phyloP scores from a whole-genome alignment of 2,329 filamentous ascomycete species.

The Pseudogymnoascus sp. region DNA sequence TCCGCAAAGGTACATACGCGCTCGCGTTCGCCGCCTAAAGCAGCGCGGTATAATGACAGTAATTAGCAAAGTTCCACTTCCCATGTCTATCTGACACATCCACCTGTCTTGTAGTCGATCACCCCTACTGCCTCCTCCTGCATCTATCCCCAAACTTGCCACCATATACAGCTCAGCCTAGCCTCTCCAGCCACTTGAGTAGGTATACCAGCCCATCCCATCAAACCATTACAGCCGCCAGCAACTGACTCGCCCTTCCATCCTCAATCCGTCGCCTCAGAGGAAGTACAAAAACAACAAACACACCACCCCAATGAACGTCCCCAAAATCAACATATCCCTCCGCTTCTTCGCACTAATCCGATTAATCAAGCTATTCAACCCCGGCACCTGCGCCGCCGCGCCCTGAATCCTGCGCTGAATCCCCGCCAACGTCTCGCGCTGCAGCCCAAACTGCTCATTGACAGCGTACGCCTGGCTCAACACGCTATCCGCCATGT shows the following conservation, averaged over 20 bases:
- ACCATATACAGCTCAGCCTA: neutral
- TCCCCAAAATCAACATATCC: slow-evolving; percentile 87
- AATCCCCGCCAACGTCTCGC: slow-evolving; percentile 80
- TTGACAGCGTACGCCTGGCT: slow-evolving; percentile 96
- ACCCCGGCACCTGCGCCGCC: slow-evolving; percentile 82
- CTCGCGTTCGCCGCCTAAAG: neutral
- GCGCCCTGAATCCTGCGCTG: slow-evolving; percentile 84
- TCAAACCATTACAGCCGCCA: neutral
- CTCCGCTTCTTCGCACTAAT: slow-evolving; percentile 93
- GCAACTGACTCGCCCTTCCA: neutral
- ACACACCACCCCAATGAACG: slow-evolving; percentile 88
- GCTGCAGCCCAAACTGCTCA: slow-evolving; percentile 78
- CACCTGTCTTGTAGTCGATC: neutral
- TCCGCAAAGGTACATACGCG: neutral
- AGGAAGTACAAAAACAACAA: slow-evolving; percentile 74
- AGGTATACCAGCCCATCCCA: neutral
- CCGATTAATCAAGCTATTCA: slow-evolving; percentile 83
- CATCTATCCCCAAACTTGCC: neutral
- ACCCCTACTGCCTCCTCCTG: neutral
- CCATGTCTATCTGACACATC: slow-evolving; percentile 1
- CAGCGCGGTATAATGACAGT: neutral
- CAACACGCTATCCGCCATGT: slow-evolving; percentile 80
- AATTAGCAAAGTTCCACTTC: slow-evolving; percentile 4
- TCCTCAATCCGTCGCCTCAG: slow-evolving; percentile 34
- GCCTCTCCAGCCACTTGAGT: neutral